Evolutionary conservation across 805 yeast genomes (phyloP).

Genomic region (Wickerhamiella lipophila): DNA sequence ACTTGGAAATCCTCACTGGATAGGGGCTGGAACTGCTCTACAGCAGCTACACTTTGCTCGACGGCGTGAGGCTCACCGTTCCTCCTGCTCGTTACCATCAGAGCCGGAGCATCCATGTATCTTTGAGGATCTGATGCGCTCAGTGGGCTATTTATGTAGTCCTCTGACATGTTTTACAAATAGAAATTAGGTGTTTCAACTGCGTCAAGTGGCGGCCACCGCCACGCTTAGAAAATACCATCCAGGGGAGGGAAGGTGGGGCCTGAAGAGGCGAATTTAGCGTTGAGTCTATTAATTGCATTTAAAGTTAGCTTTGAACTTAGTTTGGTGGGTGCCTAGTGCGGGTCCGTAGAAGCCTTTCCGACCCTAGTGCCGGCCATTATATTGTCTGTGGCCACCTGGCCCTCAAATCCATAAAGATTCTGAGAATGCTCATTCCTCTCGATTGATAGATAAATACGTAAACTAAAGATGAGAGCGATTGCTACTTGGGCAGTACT

Average conservation of each 20-base stretch:
- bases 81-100: conserved; percentile 15
- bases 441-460: too few relatives aligned
- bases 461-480: too few relatives aligned
- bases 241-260: neutral
- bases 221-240: neutral
- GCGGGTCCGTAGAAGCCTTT: too few relatives aligned
- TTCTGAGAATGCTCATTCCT: too few relatives aligned
- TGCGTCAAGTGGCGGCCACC: conserved; percentile 2
- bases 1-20: conserved; percentile 17
- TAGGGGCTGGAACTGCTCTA: conserved; percentile 14
- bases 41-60: conserved; percentile 19
- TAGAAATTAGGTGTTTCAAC: neutral
- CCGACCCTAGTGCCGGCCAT: too few relatives aligned
- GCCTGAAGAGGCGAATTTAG: neutral
- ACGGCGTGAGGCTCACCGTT: conserved; percentile 10
- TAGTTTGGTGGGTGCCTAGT: too few relatives aligned
- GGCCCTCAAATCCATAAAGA: too few relatives aligned
- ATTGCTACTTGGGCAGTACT: too few relatives aligned
- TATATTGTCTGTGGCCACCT: too few relatives aligned
- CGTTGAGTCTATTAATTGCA: neutral
- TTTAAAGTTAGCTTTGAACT: too few relatives aligned
- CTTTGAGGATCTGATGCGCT: conserved; percentile 17
- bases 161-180: conserved; percentile 1
- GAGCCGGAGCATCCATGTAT: conserved; percentile 23
- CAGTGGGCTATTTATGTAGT: neutral